Evolutionary conservation across 164 flowering plant genomes (phyloP), one percentile per base, ranked within the genome.

Genomic region (Echeveria elegans): DNA sequence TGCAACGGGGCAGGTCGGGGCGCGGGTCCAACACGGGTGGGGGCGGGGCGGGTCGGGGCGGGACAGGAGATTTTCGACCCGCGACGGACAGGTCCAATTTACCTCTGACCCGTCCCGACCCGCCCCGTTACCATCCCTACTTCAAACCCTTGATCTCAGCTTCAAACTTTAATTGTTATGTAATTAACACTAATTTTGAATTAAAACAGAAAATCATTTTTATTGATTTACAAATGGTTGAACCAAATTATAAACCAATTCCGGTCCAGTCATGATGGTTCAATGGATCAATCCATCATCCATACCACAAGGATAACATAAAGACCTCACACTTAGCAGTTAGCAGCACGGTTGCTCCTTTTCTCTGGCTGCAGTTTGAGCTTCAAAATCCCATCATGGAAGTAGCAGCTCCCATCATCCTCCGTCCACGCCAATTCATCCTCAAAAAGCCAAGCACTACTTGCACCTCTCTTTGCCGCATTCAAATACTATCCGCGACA

Each of bases 331-430:
- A 28, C 32, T 19, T n/a, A n/a, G n/a, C n/a, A n/a, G n/a, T n/a
- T n/a, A n/a, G n/a, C n/a, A 14, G 6, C 32, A 26, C 32, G 28
- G 61, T 56, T 32, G 61, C 28, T 6, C 16, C 58, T 1, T 52
- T 52, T 52, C 58, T 52, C 58, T 52, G 58, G 58, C 58, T 48
- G 56, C 56, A 10, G 50, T 50, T 56, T 32, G 28, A 32, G n/a
- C n/a, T 32, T 56, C 28, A 23, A 56, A 56, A 52, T 52, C 58
- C 3, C 58, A 52, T 52, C 58, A 56, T 56, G 61, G 61, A 56
- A 56, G 61, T 29, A 26, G 60, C 60, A 23, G 60, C 61, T 26
- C 61, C 61, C 14, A 26, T 53, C 16, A 26, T 28, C 61, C 61
- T 26, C 61, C 30, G 14, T 21, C 18, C 18, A 21, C 31, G 11